A percentile compares a stretch with the other conserved stretches of the same genome.
Conservation (phyloP, 2,329 filamentous ascomycete species). For the Diatrype stigma region DNA sequence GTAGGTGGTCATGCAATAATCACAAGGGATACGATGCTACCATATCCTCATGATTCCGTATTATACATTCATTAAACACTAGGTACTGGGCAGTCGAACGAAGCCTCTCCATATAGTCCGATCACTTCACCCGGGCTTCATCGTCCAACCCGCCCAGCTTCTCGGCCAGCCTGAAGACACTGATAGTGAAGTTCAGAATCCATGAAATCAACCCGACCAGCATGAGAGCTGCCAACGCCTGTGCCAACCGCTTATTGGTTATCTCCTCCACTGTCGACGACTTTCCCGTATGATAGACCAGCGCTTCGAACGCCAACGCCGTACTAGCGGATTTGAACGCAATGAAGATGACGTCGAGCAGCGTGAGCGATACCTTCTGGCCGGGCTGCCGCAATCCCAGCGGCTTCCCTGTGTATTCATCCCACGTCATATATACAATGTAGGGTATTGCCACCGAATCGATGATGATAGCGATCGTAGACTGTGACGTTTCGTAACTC, state of each 20-base stretch:
- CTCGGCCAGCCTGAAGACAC: conserved; percentile 67
- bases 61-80: conserved; percentile 3
- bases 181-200: conserved; percentile 85
- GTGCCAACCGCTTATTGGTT: conserved; percentile 50
- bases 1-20: no score
- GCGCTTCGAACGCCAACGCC: conserved; percentile 79
- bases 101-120: neutral
- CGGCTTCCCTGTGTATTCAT: conserved; percentile 94
- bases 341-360: conserved; percentile 93
- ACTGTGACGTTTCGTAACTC: conserved; percentile 63
- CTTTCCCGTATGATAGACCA: conserved; percentile 53
- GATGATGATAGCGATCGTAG: conserved; percentile 83
- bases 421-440: conserved; percentile 88
- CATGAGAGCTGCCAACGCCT: conserved; percentile 72
- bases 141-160: conserved; percentile 52
- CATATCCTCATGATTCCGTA: conserved; percentile 5
- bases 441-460: conserved; percentile 88
- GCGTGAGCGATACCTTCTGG: conserved; percentile 82
- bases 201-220: conserved; percentile 82
- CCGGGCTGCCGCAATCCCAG: conserved; percentile 78
- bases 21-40: no score
- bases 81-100: neutral
- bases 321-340: conserved; percentile 95
- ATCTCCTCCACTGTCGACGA: conserved; percentile 46
- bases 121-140: conserved; percentile 27